Percentiles rank a stretch among this genome's conserved stretches.
phyloP scores from a whole-genome alignment of 208 protist genomes.

The Trypanosomatidae sp. region DNA sequence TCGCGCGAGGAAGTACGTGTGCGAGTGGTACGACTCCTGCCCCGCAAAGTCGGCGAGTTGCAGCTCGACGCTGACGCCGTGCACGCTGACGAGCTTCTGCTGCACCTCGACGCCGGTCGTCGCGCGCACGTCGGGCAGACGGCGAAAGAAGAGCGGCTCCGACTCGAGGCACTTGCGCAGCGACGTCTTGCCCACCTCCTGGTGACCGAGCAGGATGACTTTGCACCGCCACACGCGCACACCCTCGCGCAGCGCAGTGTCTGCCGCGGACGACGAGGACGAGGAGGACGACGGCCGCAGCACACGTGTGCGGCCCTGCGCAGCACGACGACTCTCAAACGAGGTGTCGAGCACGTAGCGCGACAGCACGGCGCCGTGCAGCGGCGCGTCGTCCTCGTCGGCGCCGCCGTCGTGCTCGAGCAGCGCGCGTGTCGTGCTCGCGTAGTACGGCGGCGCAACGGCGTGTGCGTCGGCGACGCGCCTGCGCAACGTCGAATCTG shows the following conservation, averaged over 20 bases:
- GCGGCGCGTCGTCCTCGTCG: too few species aligned
- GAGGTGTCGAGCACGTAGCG: constrained; percentile 33
- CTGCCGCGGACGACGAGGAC: not conserved
- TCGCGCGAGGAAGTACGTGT: constrained; percentile 76
- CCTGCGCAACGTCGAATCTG: too few species aligned
- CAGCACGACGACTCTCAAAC: constrained; percentile 2
- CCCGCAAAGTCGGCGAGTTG: constrained; percentile 79
- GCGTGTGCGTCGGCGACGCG: too few species aligned
- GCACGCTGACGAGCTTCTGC: constrained; percentile 33
- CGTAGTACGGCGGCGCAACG: too few species aligned
- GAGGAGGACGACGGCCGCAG: not conserved
- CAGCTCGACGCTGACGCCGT: constrained; percentile 44
- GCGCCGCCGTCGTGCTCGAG: too few species aligned
- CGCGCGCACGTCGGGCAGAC: constrained; percentile 61
- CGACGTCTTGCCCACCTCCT: constrained; percentile 85
- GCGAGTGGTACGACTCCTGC: constrained; percentile 79
- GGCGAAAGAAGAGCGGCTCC: constrained; percentile 70
- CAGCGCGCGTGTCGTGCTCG: too few species aligned
- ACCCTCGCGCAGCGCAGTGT: constrained; percentile 7
- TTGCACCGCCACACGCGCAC: constrained; percentile 61
- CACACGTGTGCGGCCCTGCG: not conserved
- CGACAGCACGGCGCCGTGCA: too few species aligned
- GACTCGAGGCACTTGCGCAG: constrained; percentile 82
- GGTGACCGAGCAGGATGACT: constrained; percentile 71
- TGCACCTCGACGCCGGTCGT: constrained; percentile 75